phyloP scores from a whole-genome alignment of 805 yeast genomes.

The Clavispora phyllophila region DNA sequence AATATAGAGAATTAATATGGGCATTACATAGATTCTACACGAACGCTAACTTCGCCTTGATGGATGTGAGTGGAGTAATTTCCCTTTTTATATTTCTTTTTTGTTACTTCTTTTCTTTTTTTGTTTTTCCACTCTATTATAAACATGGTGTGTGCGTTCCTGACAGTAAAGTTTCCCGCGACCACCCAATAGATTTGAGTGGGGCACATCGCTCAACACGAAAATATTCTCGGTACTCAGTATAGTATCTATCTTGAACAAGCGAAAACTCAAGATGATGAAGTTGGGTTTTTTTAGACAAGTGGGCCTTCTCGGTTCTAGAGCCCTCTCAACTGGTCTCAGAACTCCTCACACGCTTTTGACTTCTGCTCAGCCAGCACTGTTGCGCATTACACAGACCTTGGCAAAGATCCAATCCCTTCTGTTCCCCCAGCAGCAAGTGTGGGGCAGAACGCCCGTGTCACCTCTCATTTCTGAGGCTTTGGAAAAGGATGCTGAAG shows the following conservation, averaged over 20 bases:
- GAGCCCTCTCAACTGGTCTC: background rate
- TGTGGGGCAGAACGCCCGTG: background rate
- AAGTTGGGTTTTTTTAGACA: background rate
- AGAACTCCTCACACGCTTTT: background rate
- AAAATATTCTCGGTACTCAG: background rate
- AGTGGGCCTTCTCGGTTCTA: background rate
- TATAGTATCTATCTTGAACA: background rate
- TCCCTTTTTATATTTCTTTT: too few species aligned
- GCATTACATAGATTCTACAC: too few species aligned
- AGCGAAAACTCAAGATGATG: background rate
- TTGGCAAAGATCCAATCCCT: background rate
- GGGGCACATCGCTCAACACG: background rate
- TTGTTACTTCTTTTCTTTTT: too few species aligned
- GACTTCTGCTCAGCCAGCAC: background rate
- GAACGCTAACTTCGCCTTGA: too few species aligned
- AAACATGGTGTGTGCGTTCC: too few species aligned
- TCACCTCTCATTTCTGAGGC: background rate
- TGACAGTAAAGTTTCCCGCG: too few species aligned
- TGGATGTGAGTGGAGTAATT: too few species aligned
- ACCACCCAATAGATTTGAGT: background rate
- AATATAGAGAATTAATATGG: background rate
- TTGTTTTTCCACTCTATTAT: too few species aligned
- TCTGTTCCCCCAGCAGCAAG: conserved; percentile 1
- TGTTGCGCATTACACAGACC: background rate
- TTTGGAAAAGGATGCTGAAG: conserved; percentile 7